phyloP scores from a whole-genome alignment of 306 rosid genomes.

The Dryas octopetala region DNA sequence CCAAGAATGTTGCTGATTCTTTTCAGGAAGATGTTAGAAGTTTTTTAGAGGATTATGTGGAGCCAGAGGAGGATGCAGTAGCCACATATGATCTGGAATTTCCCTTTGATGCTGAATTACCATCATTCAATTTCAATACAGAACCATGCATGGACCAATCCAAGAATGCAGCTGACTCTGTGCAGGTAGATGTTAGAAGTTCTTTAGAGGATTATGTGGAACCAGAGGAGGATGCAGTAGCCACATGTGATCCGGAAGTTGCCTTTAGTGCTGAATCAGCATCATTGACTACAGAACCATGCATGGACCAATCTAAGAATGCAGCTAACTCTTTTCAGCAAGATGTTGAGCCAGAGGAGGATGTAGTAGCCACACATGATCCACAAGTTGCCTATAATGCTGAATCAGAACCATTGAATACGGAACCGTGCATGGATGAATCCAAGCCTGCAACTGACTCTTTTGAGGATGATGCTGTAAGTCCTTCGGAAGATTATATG shows the following conservation, averaged over 20 bases:
- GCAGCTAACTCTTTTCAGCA: constrained; percentile 18
- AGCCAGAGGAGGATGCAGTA: constrained; percentile 24
- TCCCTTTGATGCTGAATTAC: constrained; percentile 19
- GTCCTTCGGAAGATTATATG: constrained; percentile 12
- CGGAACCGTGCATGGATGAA: constrained; percentile 14
- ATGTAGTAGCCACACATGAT: constrained; percentile 21
- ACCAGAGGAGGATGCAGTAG: constrained; percentile 25
- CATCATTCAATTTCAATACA: constrained; percentile 19
- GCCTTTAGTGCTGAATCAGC: constrained; percentile 20
- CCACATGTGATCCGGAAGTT: constrained; percentile 29
- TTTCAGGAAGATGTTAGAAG: constrained; percentile 19
- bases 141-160: constrained; percentile 31
- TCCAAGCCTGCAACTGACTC: constrained; percentile 9
- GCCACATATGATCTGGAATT: constrained; percentile 27
- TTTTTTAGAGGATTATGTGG: constrained; percentile 12
- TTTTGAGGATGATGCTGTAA: constrained; percentile 23
- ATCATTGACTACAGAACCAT: constrained; percentile 24
- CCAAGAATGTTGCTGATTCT: constrained; percentile 11
- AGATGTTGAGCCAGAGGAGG: constrained; percentile 27
- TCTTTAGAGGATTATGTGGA: constrained; percentile 7
- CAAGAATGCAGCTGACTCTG: constrained; percentile 10
- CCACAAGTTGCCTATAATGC: constrained; percentile 28
- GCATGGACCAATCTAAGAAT: constrained; percentile 21
- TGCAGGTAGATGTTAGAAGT: constrained; percentile 21
- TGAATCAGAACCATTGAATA: constrained; percentile 16